A percentile compares a stretch with the other conserved stretches of the same genome.
phyloP scores from a whole-genome alignment of 345 rosid genomes.

The Salix dunnii region DNA sequence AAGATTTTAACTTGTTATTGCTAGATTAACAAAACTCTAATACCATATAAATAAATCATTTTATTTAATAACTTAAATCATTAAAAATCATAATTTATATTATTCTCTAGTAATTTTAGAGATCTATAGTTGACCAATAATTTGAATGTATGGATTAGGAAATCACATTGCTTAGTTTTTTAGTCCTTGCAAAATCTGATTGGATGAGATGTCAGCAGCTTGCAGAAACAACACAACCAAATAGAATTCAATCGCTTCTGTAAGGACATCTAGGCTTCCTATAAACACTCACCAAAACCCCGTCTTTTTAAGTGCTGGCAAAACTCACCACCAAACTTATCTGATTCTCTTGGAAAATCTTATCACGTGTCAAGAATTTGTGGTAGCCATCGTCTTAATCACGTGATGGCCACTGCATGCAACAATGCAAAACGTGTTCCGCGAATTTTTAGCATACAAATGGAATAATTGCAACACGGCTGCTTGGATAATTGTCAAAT shows the following conservation, averaged over 20 bases:
- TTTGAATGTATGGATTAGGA: background rate
- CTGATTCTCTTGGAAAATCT: background rate
- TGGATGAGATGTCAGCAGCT: background rate
- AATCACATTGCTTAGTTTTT: too few relatives aligned
- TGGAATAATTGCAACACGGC: constrained; percentile 52
- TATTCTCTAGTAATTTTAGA: too few relatives aligned
- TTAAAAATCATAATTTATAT: too few relatives aligned
- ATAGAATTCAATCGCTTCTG: background rate
- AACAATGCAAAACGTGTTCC: background rate
- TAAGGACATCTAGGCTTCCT: background rate
- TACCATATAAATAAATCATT: too few relatives aligned
- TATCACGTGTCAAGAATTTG: background rate
- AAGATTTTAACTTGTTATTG: too few relatives aligned
- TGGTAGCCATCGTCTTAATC: background rate
- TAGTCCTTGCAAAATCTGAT: background rate
- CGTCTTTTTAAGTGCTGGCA: too few relatives aligned
- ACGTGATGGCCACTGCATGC: too few relatives aligned
- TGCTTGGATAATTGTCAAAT: constrained; percentile 59
- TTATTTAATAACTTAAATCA: too few relatives aligned
- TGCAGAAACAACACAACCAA: background rate
- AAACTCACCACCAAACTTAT: background rate
- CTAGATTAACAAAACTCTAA: too few relatives aligned
- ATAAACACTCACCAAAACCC: background rate
- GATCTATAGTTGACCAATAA: background rate
- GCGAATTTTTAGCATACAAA: constrained; percentile 26